Evolutionary conservation across 805 yeast species (phyloP).

Genomic region (Lipomyces yamanashiensis): DNA sequence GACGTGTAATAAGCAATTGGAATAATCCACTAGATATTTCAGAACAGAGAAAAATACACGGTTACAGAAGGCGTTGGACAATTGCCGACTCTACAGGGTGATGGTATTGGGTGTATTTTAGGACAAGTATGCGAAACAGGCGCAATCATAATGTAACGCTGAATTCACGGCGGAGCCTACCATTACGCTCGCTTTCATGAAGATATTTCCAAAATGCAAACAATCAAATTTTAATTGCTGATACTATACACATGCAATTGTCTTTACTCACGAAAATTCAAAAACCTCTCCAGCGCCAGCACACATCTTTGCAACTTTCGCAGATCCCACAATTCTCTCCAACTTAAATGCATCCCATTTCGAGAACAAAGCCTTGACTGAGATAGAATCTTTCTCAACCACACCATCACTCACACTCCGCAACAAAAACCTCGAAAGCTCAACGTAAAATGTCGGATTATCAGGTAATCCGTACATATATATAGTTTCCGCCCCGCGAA

Average conservation of each 20-base stretch:
- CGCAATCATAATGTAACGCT: too few species aligned
- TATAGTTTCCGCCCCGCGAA: slow-evolving; percentile 82
- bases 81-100: too few species aligned
- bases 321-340: slow-evolving; percentile 83
- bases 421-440: slow-evolving; percentile 67
- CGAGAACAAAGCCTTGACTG: slow-evolving; percentile 66
- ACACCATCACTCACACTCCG: slow-evolving; percentile 52
- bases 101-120: too few species aligned
- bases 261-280: slow-evolving; percentile 61
- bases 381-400: slow-evolving; percentile 59
- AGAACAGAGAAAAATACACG: too few species aligned
- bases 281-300: slow-evolving; percentile 73
- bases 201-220: too few species aligned
- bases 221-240: too few species aligned
- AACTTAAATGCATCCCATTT: slow-evolving; percentile 79
- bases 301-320: slow-evolving; percentile 68
- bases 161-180: too few species aligned
- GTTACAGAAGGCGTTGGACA: too few species aligned
- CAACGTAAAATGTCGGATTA: slow-evolving; percentile 82
- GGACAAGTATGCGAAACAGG: too few species aligned
- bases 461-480: slow-evolving; percentile 83
- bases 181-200: too few species aligned
- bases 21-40: neutral
- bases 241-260: neutral
- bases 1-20: neutral